phyloP scores from a whole-genome alignment of 129 eudicot genomes.

The Smallanthus sonchifolius region DNA sequence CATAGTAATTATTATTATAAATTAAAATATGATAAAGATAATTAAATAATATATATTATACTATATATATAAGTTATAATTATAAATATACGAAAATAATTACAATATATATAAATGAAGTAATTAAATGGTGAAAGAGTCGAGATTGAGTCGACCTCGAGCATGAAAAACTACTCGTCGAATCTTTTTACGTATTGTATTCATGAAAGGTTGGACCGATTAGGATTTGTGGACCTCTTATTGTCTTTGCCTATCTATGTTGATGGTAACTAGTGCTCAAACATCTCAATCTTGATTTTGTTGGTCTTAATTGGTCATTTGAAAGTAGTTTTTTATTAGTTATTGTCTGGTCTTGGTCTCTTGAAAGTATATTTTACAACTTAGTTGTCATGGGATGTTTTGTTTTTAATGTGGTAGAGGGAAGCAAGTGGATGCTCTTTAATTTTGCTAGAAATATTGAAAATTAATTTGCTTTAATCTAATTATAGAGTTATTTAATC shows the following conservation, averaged over 20 bases:
- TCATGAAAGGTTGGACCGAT: neutral
- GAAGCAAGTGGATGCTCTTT: neutral
- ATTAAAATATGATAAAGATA: too few species aligned
- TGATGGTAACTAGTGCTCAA: slow-evolving; percentile 8
- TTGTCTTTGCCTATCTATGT: neutral
- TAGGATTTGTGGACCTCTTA: neutral
- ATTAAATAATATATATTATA: too few species aligned
- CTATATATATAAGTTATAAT: too few species aligned
- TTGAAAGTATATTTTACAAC: slow-evolving; percentile 4
- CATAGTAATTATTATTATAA: too few species aligned
- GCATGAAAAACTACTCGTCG: neutral
- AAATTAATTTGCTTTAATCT: neutral
- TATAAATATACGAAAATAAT: too few species aligned
- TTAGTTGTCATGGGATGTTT: neutral
- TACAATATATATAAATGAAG: too few species aligned
- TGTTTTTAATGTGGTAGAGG: neutral
- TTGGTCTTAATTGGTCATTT: neutral
- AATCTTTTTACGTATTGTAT: neutral
- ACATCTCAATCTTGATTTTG: slow-evolving; percentile 5
- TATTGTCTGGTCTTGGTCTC: slow-evolving; percentile 4
- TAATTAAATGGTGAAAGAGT: too few species aligned
- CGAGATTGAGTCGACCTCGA: too few species aligned
- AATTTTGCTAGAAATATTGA: neutral
- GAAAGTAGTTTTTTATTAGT: neutral
- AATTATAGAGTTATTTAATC: neutral